A percentile compares a stretch with the other conserved stretches of the same genome.
phyloP scores from a whole-genome alignment of 75 land plant genomes.

The Pinus tabuliformis region DNA sequence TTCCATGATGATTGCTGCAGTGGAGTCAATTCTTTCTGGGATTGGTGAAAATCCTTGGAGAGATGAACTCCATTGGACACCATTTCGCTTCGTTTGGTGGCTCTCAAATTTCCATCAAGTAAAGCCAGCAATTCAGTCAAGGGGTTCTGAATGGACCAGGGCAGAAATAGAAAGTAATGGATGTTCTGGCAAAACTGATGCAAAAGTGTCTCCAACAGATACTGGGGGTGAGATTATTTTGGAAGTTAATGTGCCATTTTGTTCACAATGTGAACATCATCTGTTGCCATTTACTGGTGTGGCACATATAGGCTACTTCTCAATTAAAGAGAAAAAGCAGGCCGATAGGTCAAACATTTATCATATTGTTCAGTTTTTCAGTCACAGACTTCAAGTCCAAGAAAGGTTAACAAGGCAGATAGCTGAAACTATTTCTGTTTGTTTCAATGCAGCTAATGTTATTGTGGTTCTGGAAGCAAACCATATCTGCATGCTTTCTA shows the following conservation, averaged over 20 bases:
- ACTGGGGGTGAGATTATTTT: constrained; percentile 10
- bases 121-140: neutral
- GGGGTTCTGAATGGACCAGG: neutral
- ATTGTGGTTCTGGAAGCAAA: constrained; percentile 90
- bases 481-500: constrained; percentile 81
- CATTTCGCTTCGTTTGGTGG: constrained; percentile 70
- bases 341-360: constrained; percentile 43
- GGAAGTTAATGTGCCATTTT: constrained; percentile 66
- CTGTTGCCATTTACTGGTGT: constrained; percentile 80
- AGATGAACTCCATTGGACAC: constrained; percentile 56
- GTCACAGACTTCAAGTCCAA: constrained; percentile 82
- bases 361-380: constrained; percentile 55
- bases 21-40: constrained; percentile 36
- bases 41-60: constrained; percentile 63
- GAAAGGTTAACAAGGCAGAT: constrained; percentile 85
- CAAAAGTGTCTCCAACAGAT: neutral
- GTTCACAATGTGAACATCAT: constrained; percentile 91
- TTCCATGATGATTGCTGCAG: constrained; percentile 59
- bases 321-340: constrained; percentile 10
- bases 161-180: neutral
- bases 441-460: constrained; percentile 30
- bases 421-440: constrained; percentile 64
- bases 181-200: neutral
- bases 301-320: constrained; percentile 71
- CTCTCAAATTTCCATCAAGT: constrained; percentile 49